A percentile compares a stretch with the other conserved stretches of the same genome.
phyloP scores from a whole-genome alignment of 768 basidiomycete species.

The Myochromella boudieri region DNA sequence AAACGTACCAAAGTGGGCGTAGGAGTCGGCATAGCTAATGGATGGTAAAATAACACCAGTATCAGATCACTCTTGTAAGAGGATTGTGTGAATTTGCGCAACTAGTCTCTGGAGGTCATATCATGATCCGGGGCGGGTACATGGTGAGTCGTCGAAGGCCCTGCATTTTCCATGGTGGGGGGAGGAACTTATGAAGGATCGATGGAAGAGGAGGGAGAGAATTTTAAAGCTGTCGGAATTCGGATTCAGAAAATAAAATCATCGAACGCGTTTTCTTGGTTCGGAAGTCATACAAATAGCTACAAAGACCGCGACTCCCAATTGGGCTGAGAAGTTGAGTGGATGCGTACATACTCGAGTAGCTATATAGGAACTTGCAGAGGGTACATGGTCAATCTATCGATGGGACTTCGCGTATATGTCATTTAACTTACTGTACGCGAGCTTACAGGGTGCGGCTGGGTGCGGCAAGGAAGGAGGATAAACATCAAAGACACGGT shows the following conservation, averaged over 20 bases:
- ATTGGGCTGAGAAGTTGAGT: too few relatives aligned
- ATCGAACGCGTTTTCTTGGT: conserved; percentile 5
- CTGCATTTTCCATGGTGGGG: conserved; percentile 25
- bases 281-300: conserved; percentile 3
- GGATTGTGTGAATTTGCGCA: conserved; percentile 41
- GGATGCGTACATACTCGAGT: too few relatives aligned
- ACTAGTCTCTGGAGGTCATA: conserved; percentile 92
- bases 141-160: conserved; percentile 27
- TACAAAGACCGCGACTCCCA: too few relatives aligned
- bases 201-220: conserved; percentile 17
- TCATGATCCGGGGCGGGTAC: conserved; percentile 29
- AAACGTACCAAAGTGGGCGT: conserved; percentile 85
- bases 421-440: too few relatives aligned
- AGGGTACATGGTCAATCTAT: too few relatives aligned
- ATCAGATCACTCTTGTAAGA: conserved; percentile 36
- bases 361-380: too few relatives aligned
- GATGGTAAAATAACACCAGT: conserved; percentile 29
- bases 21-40: conserved; percentile 89
- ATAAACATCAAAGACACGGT: too few relatives aligned
- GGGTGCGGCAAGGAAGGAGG: too few relatives aligned
- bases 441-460: too few relatives aligned
- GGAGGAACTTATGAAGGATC: conserved; percentile 10
- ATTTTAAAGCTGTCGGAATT: conserved; percentile 17
- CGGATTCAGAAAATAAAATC: conserved; percentile 20
- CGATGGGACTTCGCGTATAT: too few relatives aligned